A percentile compares a stretch with the other conserved stretches of the same genome.
These are phyloP conservation scores for Pleurotus salmoneostramineus DNA, from an alignment of 768 basidiomycete species.

Conservation along the genomic window DNA sequence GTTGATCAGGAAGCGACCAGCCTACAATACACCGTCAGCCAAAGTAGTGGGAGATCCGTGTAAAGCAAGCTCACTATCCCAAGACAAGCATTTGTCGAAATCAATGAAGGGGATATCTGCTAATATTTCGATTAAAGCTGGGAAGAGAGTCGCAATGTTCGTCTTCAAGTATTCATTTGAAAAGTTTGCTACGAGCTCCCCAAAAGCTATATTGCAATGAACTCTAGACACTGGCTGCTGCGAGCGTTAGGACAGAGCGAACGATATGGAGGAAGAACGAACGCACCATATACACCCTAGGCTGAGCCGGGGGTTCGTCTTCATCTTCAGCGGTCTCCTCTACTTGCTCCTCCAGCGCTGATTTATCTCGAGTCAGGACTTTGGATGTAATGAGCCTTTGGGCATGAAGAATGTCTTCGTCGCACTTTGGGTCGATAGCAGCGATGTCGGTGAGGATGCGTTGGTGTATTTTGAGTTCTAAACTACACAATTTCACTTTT, in stretches of 20 bases:
- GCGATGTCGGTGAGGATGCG: slow-evolving; percentile 75
- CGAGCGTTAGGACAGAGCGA: not conserved
- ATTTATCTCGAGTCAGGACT: slow-evolving; percentile 40
- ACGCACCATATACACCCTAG: slow-evolving; percentile 59
- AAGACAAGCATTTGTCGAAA: slow-evolving; percentile 75
- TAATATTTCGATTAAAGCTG: slow-evolving; percentile 63
- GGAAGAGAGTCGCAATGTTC: slow-evolving; percentile 50
- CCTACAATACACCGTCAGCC: slow-evolving; percentile 38
- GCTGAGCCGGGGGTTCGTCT: slow-evolving; percentile 8
- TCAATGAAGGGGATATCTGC: slow-evolving; percentile 71
- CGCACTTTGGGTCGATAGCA: slow-evolving; percentile 42
- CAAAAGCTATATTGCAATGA: slow-evolving; percentile 82
- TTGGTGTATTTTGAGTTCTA: slow-evolving; percentile 78
- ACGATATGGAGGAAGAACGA: not conserved
- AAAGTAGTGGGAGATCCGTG: not conserved
- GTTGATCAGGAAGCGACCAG: slow-evolving; percentile 84
- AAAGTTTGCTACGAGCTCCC: slow-evolving; percentile 68
- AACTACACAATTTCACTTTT: slow-evolving; percentile 31
- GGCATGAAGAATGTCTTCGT: slow-evolving; percentile 43
- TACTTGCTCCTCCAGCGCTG: slow-evolving; percentile 23
- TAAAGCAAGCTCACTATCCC: slow-evolving; percentile 56
- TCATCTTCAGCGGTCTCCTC: slow-evolving; percentile 19
- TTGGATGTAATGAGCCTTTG: slow-evolving; percentile 60
- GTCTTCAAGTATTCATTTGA: slow-evolving; percentile 46
- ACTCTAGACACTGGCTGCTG: slow-evolving; percentile 63